Conservation (phyloP, 1,284 basidiomycete genomes). For the Sporisorium exsertum region DNA sequence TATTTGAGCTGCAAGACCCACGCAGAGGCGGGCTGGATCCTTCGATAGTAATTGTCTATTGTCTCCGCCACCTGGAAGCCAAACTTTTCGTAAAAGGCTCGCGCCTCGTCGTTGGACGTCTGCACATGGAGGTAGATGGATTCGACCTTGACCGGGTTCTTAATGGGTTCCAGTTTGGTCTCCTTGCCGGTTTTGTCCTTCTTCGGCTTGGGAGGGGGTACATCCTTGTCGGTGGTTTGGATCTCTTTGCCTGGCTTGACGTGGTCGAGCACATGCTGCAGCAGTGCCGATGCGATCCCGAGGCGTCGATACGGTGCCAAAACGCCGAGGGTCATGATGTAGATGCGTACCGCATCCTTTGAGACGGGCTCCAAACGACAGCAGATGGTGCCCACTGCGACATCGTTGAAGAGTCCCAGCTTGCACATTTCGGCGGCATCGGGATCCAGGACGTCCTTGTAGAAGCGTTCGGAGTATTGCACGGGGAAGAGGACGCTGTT, state of each 20-base stretch:
- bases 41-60: conserved; percentile 63
- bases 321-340: conserved; percentile 71
- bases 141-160: conserved; percentile 52
- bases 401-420: conserved; percentile 70
- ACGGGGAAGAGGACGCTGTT: conserved; percentile 67
- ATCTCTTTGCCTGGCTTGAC: conserved; percentile 63
- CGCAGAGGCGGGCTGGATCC: conserved; percentile 68
- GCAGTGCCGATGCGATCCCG: conserved; percentile 68
- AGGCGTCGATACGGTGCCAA: conserved; percentile 70
- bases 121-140: conserved; percentile 70
- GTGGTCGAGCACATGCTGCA: conserved; percentile 65
- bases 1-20: conserved; percentile 66
- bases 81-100: conserved; percentile 68
- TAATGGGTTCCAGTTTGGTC: conserved; percentile 39
- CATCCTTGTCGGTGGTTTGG: conserved; percentile 34
- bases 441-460: conserved; percentile 59
- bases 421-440: conserved; percentile 62
- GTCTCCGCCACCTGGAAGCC: conserved; percentile 67
- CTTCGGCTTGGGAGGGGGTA: conserved; percentile 25
- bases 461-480: conserved; percentile 63
- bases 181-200: conserved; percentile 60
- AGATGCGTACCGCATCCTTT: conserved; percentile 60
- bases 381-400: conserved; percentile 69
- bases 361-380: conserved; percentile 66
- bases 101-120: conserved; percentile 68